phyloP scores from a whole-genome alignment of 345 rosid species.

The Cochlearia excelsa region DNA sequence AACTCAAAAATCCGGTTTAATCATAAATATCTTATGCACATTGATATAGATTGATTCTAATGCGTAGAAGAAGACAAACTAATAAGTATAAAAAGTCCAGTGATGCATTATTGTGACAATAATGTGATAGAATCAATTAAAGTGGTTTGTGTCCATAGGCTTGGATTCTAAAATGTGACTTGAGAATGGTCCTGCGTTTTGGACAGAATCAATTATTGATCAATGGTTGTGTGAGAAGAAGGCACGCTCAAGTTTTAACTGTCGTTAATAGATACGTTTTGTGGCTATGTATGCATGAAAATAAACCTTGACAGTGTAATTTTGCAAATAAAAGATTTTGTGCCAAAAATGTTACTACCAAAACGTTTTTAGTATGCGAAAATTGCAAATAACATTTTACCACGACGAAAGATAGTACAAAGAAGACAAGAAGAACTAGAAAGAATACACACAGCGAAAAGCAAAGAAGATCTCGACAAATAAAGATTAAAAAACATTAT shows the following conservation, averaged over 20 bases:
- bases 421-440: no score
- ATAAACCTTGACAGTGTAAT: constrained; percentile 10
- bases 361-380: no score
- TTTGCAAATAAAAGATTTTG: no score
- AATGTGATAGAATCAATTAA: constrained; percentile 11
- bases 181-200: constrained; percentile 16
- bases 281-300: not conserved
- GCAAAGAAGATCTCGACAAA: no score
- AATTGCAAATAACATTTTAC: no score
- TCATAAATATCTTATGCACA: constrained; percentile 16
- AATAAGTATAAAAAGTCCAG: constrained; percentile 3
- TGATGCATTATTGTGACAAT: constrained; percentile 8
- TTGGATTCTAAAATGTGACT: constrained; percentile 13
- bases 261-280: not conserved
- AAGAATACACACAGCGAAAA: no score
- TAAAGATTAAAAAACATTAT: constrained; percentile 31
- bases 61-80: constrained; percentile 13
- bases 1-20: constrained; percentile 22
- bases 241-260: constrained; percentile 15
- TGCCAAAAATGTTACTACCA: no score
- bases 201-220: constrained; percentile 30
- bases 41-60: constrained; percentile 19
- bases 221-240: constrained; percentile 20
- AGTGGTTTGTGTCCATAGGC: constrained; percentile 25
- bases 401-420: no score